Percentiles rank a stretch among this genome's conserved stretches.
phyloP scores from a whole-genome alignment of 2,329 filamentous ascomycete species.

The Penicillium sp. region DNA sequence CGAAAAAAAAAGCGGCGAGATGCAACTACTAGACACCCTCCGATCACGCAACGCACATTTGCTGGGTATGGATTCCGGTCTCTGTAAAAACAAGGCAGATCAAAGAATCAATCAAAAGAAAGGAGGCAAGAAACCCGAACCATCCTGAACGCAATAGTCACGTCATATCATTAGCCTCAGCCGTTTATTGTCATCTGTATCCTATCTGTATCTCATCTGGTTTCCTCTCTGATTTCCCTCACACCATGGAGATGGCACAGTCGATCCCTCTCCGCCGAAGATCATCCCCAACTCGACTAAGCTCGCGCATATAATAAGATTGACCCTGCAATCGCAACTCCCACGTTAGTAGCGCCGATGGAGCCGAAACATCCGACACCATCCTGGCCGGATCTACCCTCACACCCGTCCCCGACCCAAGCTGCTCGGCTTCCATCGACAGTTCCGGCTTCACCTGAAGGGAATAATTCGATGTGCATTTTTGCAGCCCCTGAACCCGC shows the following conservation, averaged over 20 bases:
- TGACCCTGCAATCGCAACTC: conserved; percentile 38
- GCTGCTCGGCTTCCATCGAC: not conserved
- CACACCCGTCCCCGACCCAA: no score
- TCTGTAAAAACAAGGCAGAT: not conserved
- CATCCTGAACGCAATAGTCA: not conserved
- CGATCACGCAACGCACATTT: conserved; percentile 1
- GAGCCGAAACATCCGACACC: not conserved
- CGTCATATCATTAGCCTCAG: not conserved
- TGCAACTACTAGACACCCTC: not conserved
- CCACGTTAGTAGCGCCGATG: conserved; percentile 24
- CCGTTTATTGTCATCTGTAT: no score
- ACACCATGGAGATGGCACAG: conserved; percentile 33
- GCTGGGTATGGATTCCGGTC: not conserved
- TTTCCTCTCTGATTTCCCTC: no score
- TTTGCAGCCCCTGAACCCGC: conserved; percentile 15
- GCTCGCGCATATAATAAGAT: conserved; percentile 39
- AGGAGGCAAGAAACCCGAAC: not conserved
- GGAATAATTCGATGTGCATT: not conserved
- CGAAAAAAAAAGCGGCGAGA: no score
- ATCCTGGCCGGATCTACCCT: not conserved
- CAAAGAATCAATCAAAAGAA: not conserved
- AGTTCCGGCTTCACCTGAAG: not conserved
- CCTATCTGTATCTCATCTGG: no score
- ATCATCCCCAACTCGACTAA: conserved; percentile 32
- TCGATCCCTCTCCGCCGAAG: conserved; percentile 38